Evolutionary conservation across 805 yeast genomes (phyloP).

Genomic region (Kregervanrija pseudodelftensis): DNA sequence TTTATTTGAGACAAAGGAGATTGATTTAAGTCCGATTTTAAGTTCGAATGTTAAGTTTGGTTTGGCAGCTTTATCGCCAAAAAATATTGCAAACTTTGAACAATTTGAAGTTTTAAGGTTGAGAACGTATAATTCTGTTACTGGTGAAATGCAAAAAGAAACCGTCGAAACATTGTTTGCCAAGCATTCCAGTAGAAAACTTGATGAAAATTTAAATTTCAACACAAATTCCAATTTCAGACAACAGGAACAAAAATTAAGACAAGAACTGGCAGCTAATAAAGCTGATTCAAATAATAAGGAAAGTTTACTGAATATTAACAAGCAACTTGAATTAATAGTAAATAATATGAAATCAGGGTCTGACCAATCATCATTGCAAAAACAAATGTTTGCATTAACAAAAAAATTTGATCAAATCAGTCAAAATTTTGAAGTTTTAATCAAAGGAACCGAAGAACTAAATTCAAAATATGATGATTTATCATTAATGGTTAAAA

Average conservation of each 20-base stretch:
- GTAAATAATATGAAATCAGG: neutral
- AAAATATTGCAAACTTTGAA: constrained; percentile 35
- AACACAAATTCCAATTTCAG: neutral
- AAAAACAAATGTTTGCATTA: constrained; percentile 4
- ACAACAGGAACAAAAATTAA: constrained; percentile 8
- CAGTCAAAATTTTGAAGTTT: constrained; percentile 2
- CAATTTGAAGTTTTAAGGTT: constrained; percentile 59
- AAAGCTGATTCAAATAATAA: neutral
- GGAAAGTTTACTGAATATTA: constrained; percentile 2
- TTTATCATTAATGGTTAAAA: constrained; percentile 7
- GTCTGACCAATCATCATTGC: constrained; percentile 2
- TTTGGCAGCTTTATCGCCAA: constrained; percentile 40
- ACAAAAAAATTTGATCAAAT: constrained; percentile 5
- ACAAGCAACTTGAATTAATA: constrained; percentile 1
- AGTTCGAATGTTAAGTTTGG: constrained; percentile 40
- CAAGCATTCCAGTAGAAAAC: constrained; percentile 12
- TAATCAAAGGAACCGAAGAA: constrained; percentile 2
- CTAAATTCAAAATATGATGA: constrained; percentile 8
- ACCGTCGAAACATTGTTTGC: constrained; percentile 21
- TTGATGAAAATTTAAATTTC: neutral
- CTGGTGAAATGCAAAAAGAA: constrained; percentile 18
- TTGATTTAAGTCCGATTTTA: constrained; percentile 34
- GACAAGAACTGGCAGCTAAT: constrained; percentile 7
- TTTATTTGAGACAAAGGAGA: constrained; percentile 57
- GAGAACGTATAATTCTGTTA: constrained; percentile 44